These are phyloP conservation scores for Zhuliangozyma parablackwelliae DNA, from an alignment of 1,139 yeast genomes.

Conservation along the genomic window DNA sequence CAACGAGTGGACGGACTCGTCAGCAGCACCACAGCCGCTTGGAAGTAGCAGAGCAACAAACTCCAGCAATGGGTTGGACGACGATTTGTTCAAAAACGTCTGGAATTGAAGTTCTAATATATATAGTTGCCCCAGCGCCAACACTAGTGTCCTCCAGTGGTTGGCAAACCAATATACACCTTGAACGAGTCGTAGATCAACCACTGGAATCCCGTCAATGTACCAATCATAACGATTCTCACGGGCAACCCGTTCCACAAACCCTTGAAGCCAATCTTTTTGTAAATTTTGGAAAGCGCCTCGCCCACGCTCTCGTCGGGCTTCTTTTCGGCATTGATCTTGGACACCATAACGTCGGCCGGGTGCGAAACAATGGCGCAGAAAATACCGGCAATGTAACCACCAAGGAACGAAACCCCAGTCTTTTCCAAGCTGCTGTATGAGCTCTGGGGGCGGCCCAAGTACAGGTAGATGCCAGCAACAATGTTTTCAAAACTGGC, in stretches of 20 bases:
- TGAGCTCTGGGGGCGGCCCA: constrained; percentile 38
- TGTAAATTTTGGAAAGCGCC: constrained; percentile 71
- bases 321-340: constrained; percentile 72
- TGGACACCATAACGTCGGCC: constrained; percentile 95
- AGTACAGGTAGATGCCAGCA: constrained; percentile 57
- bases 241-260: constrained; percentile 93
- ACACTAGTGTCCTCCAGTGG: constrained; percentile 66
- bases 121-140: not conserved
- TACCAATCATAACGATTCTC: constrained; percentile 94
- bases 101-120: constrained; percentile 38
- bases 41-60: too few relatives aligned
- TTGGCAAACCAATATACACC: constrained; percentile 85
- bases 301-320: constrained; percentile 62
- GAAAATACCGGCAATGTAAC: constrained; percentile 93
- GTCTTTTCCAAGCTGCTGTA: constrained; percentile 64
- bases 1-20: constrained; percentile 36
- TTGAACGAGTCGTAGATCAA: constrained; percentile 91
- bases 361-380: constrained; percentile 96
- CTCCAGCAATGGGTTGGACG: constrained; percentile 25
- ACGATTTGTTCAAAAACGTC: constrained; percentile 50
- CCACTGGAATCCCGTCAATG: constrained; percentile 96
- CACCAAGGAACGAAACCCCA: constrained; percentile 89
- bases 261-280: constrained; percentile 79
- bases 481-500: constrained; percentile 90
- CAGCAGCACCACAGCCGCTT: constrained; percentile 3